Evolutionary conservation across 129 eudicot genomes (phyloP), one percentile per base, ranked within the genome.

Genomic region (Heracleum sosnowskyi): DNA sequence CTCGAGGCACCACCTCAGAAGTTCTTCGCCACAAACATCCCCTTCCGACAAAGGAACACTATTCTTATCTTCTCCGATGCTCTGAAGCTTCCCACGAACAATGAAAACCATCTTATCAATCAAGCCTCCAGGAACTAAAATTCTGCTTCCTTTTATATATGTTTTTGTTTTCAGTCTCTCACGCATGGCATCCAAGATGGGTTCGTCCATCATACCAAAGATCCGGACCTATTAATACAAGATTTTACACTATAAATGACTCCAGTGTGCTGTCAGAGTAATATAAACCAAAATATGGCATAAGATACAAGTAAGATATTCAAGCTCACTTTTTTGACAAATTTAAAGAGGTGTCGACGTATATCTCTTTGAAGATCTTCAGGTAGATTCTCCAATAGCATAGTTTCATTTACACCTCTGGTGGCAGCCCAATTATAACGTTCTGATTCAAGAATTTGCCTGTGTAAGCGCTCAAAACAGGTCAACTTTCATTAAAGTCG

Each of bases 1-100:
- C 79, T 93, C 98, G 47, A 93, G 94, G 86, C 92, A 90, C 94
- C 96, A 90, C 28, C 49, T 87, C 41, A 93, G 93, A 73, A 93
- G 98, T 85, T 93, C 98, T 87, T 93, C 98, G 16, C 98, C 98
- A 76, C 94, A 90, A 76, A 81, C 92, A 80, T 87, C 93, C 39
- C 96, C 94, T 75, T 93, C 98, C 0, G 80, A 53, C 78, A 90
- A 78, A 18, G 88, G 85, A 51, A 76, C 83, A 40, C 0, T 57
- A 76, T 68, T 81, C 35, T 80, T 84, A 75, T 90, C 98, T 78
- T 87, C 86, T 42, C 89, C 98, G 8, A 78, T 69, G 82, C 91
- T 90, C 72, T 85, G 86, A 88, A 92, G 83, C 53, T 87, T 85
- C 49, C 97, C 97, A 28, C 96, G 84, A 49, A 92, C 89, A 80